phyloP scores from a whole-genome alignment of 1,284 basidiomycete genomes.

The Melampsora larici-populina region DNA sequence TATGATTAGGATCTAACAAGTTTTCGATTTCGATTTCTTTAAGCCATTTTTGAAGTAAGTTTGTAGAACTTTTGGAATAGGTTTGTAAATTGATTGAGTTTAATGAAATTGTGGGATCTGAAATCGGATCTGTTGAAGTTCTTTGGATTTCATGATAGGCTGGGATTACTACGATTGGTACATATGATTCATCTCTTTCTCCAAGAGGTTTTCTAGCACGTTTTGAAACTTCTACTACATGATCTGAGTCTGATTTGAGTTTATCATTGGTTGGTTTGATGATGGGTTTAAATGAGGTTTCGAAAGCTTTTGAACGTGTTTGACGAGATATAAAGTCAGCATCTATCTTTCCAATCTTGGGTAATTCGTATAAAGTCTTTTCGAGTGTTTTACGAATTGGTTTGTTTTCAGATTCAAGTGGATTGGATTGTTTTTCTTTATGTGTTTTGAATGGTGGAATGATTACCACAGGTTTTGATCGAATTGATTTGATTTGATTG shows the following conservation, averaged over 20 bases:
- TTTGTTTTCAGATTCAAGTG: not conserved
- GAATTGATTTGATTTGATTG: too few species aligned
- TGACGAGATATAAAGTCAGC: not conserved
- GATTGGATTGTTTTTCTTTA: not conserved
- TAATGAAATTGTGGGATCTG: too few species aligned
- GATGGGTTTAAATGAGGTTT: not conserved
- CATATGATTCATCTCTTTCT: not conserved
- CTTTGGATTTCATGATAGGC: too few species aligned
- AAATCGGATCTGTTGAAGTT: too few species aligned
- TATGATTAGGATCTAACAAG: too few species aligned
- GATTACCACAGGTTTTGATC: not conserved
- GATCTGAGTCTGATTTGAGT: not conserved
- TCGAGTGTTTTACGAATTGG: not conserved
- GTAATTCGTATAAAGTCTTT: not conserved
- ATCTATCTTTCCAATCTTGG: not conserved
- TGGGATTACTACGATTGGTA: too few species aligned
- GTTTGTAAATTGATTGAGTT: too few species aligned
- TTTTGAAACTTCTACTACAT: not conserved
- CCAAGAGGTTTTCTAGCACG: not conserved
- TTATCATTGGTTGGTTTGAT: not conserved
- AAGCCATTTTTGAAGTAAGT: too few species aligned
- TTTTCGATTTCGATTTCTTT: too few species aligned
- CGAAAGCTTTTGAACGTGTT: not conserved
- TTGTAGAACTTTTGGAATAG: too few species aligned
- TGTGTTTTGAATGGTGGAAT: not conserved